Evolutionary conservation across 1,284 basidiomycete genomes (phyloP).

Genomic region (Calocybe gambosa): DNA sequence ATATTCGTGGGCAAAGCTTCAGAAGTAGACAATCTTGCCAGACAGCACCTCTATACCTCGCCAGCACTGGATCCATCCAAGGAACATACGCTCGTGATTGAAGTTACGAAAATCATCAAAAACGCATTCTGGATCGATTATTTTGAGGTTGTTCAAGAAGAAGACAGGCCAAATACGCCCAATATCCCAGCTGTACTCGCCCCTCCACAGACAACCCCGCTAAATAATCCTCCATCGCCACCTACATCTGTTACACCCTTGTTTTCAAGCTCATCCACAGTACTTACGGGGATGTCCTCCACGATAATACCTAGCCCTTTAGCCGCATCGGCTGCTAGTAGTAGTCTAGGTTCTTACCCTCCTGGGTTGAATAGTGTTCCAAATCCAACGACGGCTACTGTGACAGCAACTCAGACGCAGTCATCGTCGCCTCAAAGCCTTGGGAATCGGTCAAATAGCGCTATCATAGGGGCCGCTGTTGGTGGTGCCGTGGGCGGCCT

Average conservation of each 20-base stretch:
- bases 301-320: background rate
- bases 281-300: background rate
- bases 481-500: background rate
- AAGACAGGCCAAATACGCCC: no score
- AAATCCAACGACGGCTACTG: background rate
- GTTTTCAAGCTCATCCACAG: background rate
- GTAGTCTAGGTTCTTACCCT: conserved; percentile 21
- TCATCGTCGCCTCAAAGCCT: no score
- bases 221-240: background rate
- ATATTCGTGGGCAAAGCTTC: background rate
- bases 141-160: background rate
- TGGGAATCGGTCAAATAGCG: background rate
- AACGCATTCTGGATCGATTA: background rate
- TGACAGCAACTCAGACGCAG: background rate
- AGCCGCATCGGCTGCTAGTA: background rate
- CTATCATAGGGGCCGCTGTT: background rate
- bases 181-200: background rate
- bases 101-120: no score
- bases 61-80: background rate
- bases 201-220: background rate
- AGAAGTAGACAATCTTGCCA: background rate
- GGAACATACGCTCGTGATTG: background rate
- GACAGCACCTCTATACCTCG: background rate
- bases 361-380: no score
- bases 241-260: background rate